Evolutionary conservation across 2,329 filamentous ascomycete genomes (phyloP).

Genomic region (Botrytis hyacinthi): DNA sequence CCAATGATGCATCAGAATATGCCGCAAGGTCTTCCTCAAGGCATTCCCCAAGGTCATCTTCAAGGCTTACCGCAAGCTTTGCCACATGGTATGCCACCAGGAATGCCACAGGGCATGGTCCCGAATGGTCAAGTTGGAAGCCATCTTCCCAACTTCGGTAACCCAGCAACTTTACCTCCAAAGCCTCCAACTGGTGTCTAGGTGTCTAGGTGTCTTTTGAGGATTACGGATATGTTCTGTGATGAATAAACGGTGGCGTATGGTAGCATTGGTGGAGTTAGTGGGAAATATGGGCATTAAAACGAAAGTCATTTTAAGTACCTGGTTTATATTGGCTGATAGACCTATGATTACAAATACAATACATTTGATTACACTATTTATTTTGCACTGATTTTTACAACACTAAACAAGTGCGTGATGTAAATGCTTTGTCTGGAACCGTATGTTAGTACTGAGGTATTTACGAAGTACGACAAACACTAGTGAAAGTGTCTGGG

Average conservation of each 20-base stretch:
- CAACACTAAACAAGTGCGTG: neutral
- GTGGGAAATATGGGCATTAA: conserved; percentile 34
- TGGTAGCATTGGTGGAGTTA: conserved; percentile 41
- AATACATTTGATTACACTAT: conserved; percentile 20
- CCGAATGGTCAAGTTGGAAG: conserved; percentile 41
- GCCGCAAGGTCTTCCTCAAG: conserved; percentile 32
- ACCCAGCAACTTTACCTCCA: conserved; percentile 52
- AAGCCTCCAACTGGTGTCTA: conserved; percentile 50
- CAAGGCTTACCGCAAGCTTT: conserved; percentile 31
- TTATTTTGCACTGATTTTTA: neutral
- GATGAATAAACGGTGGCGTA: conserved; percentile 38
- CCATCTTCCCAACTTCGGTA: conserved; percentile 56
- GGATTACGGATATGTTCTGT: conserved; percentile 29
- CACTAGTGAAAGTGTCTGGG: neutral
- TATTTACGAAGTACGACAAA: neutral
- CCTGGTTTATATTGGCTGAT: conserved; percentile 37
- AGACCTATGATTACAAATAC: conserved; percentile 34
- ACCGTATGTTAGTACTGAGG: neutral
- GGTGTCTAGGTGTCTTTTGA: conserved; percentile 33
- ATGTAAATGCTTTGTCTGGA: neutral
- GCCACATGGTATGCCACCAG: conserved; percentile 32
- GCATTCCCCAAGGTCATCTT: conserved; percentile 22
- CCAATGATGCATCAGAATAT: conserved; percentile 40
- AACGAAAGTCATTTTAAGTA: conserved; percentile 32
- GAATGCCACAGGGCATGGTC: conserved; percentile 31